Evolutionary conservation across 2,329 filamentous ascomycete genomes (phyloP), one percentile per base, ranked within the genome.

Genomic region (Penicillium sp.): DNA sequence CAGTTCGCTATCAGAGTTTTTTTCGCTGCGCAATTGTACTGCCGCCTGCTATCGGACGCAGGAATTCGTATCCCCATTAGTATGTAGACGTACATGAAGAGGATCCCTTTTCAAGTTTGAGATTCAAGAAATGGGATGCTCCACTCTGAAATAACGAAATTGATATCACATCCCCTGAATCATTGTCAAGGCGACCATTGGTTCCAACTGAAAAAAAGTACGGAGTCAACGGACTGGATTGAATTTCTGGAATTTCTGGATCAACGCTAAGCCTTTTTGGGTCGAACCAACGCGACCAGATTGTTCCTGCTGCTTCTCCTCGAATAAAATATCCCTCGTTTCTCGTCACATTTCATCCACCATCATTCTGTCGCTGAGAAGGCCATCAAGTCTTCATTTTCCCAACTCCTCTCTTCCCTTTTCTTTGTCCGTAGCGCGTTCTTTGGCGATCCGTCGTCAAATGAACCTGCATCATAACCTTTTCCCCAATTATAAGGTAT

Each of bases 391-490:
- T 62, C 57, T 50, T 51, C 35, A 26, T 15, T 46, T 19, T 51
- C 8, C 35, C 51, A 46, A n/a, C 49, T 21, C 47, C 53, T 48
- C 44, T 50, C 21, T n/a, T 50, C 47, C 30, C 50, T 54, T 61
- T 64, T 31, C 58, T 41, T 49, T 60, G 58, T 45, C 54, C 38
- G 58, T 64, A 63, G 92, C 92, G 92, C 92, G 92, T 96, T 92
- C 84, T 90, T 96, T 95, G 92, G 85, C 91, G 91, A 89, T 89
- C 65, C 70, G 90, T 92, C 93, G 92, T 96, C 92, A 94, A 92
- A 97, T 97, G 93, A 97, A 95, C 92, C 92, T 97, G 93, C 92
- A 93, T 83, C 83, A 81, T 81, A 81, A 81, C 76, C 81, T 83
- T 77, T 76, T 82, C 78, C 80, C 82, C 81, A 85, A 83, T 83